These are phyloP conservation scores for Hansenula sp. DNA, from an alignment of 1,139 yeast genomes.

Conservation along the genomic window DNA sequence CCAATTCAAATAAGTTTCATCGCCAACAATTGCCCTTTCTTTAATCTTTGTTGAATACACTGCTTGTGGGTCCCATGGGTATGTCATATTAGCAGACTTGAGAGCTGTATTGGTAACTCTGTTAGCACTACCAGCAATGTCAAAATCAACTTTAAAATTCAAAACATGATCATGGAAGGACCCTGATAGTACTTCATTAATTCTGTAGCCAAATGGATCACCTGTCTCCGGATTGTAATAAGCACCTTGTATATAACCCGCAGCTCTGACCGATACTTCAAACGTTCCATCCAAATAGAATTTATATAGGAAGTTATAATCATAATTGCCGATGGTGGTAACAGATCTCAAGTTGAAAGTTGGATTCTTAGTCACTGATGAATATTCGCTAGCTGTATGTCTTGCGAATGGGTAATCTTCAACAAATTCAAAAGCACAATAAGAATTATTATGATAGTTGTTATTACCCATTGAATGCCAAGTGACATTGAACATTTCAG, in stretches of 20 bases:
- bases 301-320: constrained; percentile 23
- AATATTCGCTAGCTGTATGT: constrained; percentile 18
- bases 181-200: constrained; percentile 21
- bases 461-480: constrained; percentile 21
- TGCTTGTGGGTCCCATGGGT: constrained; percentile 23
- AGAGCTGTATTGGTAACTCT: constrained; percentile 13
- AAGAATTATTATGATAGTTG: constrained; percentile 21
- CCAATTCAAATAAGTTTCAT: constrained; percentile 16
- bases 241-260: constrained; percentile 25
- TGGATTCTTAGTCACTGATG: constrained; percentile 20
- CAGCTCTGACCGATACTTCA: constrained; percentile 24
- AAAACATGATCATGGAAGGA: constrained; percentile 26
- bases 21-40: constrained; percentile 12
- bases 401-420: constrained; percentile 24
- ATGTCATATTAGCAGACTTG: constrained; percentile 13
- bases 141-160: constrained; percentile 24
- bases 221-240: constrained; percentile 20
- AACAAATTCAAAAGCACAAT: constrained; percentile 21
- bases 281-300: constrained; percentile 24
- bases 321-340: constrained; percentile 25
- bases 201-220: constrained; percentile 18
- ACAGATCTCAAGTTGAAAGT: constrained; percentile 21
- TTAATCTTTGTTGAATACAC: constrained; percentile 15
- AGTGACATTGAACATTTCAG: constrained; percentile 22
- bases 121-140: constrained; percentile 22